phyloP scores from a whole-genome alignment of 129 eudicot genomes.

The Rutidosis leptorrhynchoides region DNA sequence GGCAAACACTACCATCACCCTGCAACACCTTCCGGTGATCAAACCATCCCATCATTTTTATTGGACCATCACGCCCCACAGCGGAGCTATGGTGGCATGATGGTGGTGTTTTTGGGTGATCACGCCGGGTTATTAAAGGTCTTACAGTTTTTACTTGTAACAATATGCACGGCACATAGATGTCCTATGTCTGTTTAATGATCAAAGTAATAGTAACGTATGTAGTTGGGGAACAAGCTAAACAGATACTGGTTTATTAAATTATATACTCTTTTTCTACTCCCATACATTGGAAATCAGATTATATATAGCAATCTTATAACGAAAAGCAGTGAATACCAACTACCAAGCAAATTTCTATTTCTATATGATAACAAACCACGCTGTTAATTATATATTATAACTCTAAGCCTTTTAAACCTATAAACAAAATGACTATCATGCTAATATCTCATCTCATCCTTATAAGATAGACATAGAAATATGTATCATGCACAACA shows the following conservation, averaged over 20 bases:
- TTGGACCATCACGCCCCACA: too few species aligned
- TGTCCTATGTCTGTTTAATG: background rate
- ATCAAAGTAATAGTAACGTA: background rate
- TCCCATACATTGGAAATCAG: background rate
- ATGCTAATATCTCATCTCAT: slow-evolving; percentile 16
- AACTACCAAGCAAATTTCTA: background rate
- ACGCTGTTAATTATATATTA: too few species aligned
- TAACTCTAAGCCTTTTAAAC: too few species aligned
- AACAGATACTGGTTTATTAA: background rate
- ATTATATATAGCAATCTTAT: background rate
- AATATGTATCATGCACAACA: too few species aligned
- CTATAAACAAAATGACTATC: slow-evolving; percentile 9
- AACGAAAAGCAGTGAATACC: background rate
- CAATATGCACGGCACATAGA: background rate
- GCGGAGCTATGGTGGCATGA: too few species aligned
- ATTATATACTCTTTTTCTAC: too few species aligned
- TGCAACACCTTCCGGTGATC: too few species aligned
- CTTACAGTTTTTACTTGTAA: background rate
- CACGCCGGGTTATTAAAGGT: too few species aligned
- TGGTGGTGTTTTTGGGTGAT: too few species aligned
- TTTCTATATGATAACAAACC: slow-evolving; percentile 14
- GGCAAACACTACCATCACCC: too few species aligned
- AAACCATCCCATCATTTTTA: too few species aligned
- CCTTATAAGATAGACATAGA: too few species aligned
- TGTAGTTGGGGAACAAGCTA: background rate